phyloP scores from a whole-genome alignment of 1,284 basidiomycete genomes.

The Cutaneotrichosporon sp. region DNA sequence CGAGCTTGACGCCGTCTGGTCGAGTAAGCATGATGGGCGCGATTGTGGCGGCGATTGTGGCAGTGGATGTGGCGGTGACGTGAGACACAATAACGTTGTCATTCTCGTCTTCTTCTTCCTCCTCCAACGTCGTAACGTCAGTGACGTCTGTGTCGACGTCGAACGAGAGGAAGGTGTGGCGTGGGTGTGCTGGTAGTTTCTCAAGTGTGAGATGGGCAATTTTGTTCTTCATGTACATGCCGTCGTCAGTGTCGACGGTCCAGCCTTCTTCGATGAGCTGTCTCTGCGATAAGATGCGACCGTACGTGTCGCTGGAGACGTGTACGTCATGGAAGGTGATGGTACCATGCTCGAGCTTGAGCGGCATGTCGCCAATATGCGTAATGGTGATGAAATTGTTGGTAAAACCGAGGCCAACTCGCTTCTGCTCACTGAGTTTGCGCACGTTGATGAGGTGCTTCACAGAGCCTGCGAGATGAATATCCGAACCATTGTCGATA shows the following conservation, averaged over 20 bases:
- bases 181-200: neutral
- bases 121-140: neutral
- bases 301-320: neutral
- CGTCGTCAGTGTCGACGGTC: neutral
- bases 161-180: neutral
- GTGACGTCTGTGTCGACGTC: neutral
- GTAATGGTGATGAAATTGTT: neutral
- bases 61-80: neutral
- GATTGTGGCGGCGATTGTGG: too few relatives aligned
- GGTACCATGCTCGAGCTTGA: neutral
- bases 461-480: neutral
- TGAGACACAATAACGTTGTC: neutral
- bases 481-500: neutral
- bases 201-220: neutral
- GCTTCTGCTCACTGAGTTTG: neutral
- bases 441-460: neutral
- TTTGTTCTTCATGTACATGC: neutral
- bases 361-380: neutral
- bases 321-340: neutral
- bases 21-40: neutral
- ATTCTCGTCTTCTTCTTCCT: neutral
- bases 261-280: neutral
- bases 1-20: neutral
- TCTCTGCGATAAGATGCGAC: neutral
- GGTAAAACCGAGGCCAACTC: neutral